These are phyloP conservation scores for Hanseniaspora pseudoguilliermondii DNA, from an alignment of 805 yeast species.

Conservation along the genomic window DNA sequence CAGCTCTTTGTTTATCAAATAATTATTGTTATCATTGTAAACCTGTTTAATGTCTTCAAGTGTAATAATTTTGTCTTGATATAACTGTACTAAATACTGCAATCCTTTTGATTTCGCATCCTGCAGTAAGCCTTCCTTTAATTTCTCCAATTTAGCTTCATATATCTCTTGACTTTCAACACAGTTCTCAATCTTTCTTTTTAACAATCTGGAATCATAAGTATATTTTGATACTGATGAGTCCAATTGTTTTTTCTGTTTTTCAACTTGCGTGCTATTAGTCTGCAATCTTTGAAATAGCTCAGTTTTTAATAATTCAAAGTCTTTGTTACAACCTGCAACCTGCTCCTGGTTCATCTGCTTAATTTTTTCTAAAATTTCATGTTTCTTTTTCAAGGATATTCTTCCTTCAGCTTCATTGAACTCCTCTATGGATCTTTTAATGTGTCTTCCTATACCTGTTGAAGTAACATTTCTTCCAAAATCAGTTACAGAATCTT, in stretches of 20 bases:
- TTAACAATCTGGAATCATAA: conserved; percentile 51
- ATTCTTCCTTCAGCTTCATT: not conserved
- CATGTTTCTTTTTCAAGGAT: conserved; percentile 1
- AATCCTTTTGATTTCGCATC: conserved; percentile 3
- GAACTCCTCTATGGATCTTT: not conserved
- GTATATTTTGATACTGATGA: conserved; percentile 47
- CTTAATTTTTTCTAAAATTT: conserved; percentile 17
- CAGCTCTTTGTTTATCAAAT: not conserved
- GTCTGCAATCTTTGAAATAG: conserved; percentile 16
- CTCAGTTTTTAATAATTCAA: conserved; percentile 29
- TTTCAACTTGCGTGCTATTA: conserved; percentile 9
- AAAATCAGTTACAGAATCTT: conserved; percentile 1
- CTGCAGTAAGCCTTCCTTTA: conserved; percentile 6
- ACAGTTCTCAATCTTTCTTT: conserved; percentile 52
- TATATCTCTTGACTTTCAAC: conserved; percentile 45
- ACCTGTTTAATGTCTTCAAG: conserved; percentile 5
- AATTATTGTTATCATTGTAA: not conserved
- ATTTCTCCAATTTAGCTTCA: conserved; percentile 21
- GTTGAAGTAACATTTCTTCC: not conserved
- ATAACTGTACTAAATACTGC: conserved; percentile 6
- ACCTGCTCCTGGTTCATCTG: conserved; percentile 18
- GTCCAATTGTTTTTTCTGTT: conserved; percentile 33
- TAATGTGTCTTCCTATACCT: not conserved
- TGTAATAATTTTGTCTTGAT: not conserved
- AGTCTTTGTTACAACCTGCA: conserved; percentile 20